Evolutionary conservation across 441 rosid genomes (phyloP).

Genomic region (Euphorbia celastroides): DNA sequence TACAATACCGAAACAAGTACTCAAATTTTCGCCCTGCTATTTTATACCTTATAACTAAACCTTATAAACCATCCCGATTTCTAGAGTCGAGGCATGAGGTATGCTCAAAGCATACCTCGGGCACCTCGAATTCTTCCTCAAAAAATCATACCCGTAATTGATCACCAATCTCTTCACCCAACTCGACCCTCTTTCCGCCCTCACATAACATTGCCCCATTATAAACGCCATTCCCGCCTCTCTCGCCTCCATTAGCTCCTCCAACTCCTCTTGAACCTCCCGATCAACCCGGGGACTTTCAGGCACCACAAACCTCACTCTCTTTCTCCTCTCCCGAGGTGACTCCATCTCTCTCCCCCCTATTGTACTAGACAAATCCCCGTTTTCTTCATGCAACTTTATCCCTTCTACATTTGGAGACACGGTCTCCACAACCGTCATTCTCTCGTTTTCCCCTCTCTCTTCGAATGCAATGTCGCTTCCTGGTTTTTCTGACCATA

Average conservation of each 20-base stretch:
- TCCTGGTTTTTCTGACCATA: slow-evolving; percentile 52
- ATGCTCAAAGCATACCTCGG: slow-evolving; percentile 57
- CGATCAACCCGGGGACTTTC: slow-evolving; percentile 47
- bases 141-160: slow-evolving; percentile 74
- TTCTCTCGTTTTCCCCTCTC: slow-evolving; percentile 32
- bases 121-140: slow-evolving; percentile 73
- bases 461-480: slow-evolving; percentile 22
- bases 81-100: slow-evolving; percentile 78
- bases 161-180: slow-evolving; percentile 59
- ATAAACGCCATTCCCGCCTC: slow-evolving; percentile 87
- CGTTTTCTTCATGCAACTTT: slow-evolving; percentile 43
- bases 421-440: slow-evolving; percentile 66
- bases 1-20: background rate
- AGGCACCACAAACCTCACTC: slow-evolving; percentile 68
- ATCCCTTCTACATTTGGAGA: slow-evolving; percentile 54
- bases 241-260: slow-evolving; percentile 72
- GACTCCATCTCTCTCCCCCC: slow-evolving; percentile 27
- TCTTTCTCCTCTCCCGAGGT: slow-evolving; percentile 36
- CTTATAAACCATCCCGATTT: slow-evolving; percentile 79
- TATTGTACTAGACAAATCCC: slow-evolving; percentile 19
- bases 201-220: slow-evolving; percentile 75
- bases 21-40: background rate
- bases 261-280: slow-evolving; percentile 51
- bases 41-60: slow-evolving; percentile 27
- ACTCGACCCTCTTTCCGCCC: slow-evolving; percentile 74